phyloP scores from a whole-genome alignment of 2,329 filamentous ascomycete genomes.

The Beauveria sp. region DNA sequence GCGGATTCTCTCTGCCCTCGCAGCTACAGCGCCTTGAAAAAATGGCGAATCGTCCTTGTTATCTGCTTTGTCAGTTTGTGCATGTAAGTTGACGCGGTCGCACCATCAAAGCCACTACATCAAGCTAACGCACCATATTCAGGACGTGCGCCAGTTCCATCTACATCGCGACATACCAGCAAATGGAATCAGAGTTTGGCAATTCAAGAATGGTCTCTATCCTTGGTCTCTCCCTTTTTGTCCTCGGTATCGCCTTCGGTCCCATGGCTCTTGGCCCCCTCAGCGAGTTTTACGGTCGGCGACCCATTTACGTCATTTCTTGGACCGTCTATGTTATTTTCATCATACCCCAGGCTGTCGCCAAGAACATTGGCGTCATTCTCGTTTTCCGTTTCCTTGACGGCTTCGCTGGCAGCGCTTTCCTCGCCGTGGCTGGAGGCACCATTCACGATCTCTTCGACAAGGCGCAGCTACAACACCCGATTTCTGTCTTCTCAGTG shows the following conservation, averaged over 20 bases:
- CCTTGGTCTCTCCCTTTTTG: slow-evolving; percentile 74
- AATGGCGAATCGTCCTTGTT: slow-evolving; percentile 73
- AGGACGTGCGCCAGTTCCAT: slow-evolving; percentile 77
- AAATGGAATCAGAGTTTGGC: slow-evolving; percentile 68
- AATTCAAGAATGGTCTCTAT: slow-evolving; percentile 66
- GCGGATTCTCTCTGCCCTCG: slow-evolving; percentile 66
- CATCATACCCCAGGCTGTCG: slow-evolving; percentile 73
- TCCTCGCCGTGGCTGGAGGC: slow-evolving; percentile 69
- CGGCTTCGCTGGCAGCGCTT: slow-evolving; percentile 62
- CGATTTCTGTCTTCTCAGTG: slow-evolving; percentile 75
- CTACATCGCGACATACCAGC: slow-evolving; percentile 74
- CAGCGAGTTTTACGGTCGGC: slow-evolving; percentile 73
- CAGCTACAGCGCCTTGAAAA: slow-evolving; percentile 54
- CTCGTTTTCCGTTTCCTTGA: slow-evolving; percentile 71
- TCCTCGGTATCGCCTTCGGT: slow-evolving; percentile 62
- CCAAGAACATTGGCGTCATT: slow-evolving; percentile 71
- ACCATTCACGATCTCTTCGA: slow-evolving; percentile 77
- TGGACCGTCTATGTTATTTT: slow-evolving; percentile 71
- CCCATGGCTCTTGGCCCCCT: slow-evolving; percentile 57
- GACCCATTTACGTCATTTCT: slow-evolving; percentile 70
- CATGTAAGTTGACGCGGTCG: slow-evolving; percentile 54
- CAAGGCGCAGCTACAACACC: slow-evolving; percentile 59
- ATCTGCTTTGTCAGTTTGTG: slow-evolving; percentile 67
- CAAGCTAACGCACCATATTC: slow-evolving; percentile 26
- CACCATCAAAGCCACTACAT: not conserved